Evolutionary conservation across 169 alveolate genomes (phyloP).

Genomic region (Plasmodium inui): DNA sequence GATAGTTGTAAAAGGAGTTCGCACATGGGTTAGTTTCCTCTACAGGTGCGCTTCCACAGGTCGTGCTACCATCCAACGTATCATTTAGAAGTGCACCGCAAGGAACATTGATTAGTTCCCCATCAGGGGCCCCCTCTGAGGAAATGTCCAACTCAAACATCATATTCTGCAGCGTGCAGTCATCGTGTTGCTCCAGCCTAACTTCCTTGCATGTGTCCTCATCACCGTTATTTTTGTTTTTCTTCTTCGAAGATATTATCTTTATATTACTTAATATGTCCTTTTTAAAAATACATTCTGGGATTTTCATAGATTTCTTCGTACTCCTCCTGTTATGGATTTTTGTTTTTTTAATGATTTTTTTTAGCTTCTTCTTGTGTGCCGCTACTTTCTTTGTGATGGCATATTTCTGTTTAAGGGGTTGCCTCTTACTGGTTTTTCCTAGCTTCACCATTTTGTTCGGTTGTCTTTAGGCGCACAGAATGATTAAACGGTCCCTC

Average conservation of each 20-base stretch:
- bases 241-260: constrained; percentile 12
- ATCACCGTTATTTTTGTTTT: constrained; percentile 6
- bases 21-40: background rate
- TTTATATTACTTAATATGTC: constrained; percentile 47
- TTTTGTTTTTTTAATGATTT: constrained; percentile 55
- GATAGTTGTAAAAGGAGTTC: background rate
- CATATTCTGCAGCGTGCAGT: constrained; percentile 33
- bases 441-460: constrained; percentile 52
- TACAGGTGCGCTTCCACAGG: background rate
- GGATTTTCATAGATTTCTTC: constrained; percentile 50
- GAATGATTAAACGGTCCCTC: background rate
- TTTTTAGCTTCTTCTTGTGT: constrained; percentile 57
- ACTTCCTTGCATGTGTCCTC: constrained; percentile 35
- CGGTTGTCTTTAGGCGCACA: background rate
- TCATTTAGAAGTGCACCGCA: background rate
- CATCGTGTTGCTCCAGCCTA: constrained; percentile 6
- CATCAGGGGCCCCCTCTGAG: background rate
- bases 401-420: constrained; percentile 67
- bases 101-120: background rate
- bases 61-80: background rate
- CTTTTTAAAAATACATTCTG: constrained; percentile 64
- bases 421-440: constrained; percentile 40
- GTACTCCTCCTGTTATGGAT: constrained; percentile 53
- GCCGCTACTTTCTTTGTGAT: constrained; percentile 62
- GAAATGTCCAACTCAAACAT: background rate